Base-by-base conservation (phyloP, 2,329 filamentous ascomycete species). In the Nemania bipapillata region DNA sequence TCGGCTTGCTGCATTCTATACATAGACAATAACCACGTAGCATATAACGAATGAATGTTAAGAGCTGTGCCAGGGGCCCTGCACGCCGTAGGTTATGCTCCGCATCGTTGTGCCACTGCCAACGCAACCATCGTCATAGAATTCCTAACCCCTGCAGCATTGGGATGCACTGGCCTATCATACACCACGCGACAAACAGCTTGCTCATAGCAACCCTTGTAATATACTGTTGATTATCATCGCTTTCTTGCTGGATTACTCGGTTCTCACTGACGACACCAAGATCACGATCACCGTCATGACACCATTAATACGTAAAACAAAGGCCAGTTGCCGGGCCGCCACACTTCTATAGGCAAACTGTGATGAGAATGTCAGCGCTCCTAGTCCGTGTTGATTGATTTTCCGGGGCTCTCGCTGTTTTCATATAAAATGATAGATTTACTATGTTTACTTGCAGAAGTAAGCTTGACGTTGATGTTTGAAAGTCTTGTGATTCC, bases 101-200 rank as follows among this genome's bases (percentile, higher is more conserved):
- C 69, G 63, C 63, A 57, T 66, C 47, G 54, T 49, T n/a, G 62
- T 65, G 26, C 30, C 30, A 62, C 62, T n/a, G 22, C 32, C n/a
- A 45, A 61, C 69, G 63, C 54, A 66, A 59, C 60, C 60, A 66
- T 40, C 76, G 77, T 77, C 77, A 78, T 76, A 56, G 65, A 69
- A 65, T 71, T 64, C 28, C 42, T 54, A 11, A 63, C 68, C 73
- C 72, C 71, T 72, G 71, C 54, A 62, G 37, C 15, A 24, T 50
- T n/a, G 12, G 32, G 17, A 12, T 2, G 6, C 12, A 40, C n/a
- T 24, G 32, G 24, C 75, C 74, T 76, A 77, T 75, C 40, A 72
- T 7, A 42, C n/a, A 45, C 47, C 53, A 12, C 40, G 20, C n/a
- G 20, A 26, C n/a, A 8, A 35, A 32, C 57, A 66, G 45, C 63